Evolutionary conservation across 2,329 filamentous ascomycete species (phyloP).

Genomic region (Paecilomyces niveus): DNA sequence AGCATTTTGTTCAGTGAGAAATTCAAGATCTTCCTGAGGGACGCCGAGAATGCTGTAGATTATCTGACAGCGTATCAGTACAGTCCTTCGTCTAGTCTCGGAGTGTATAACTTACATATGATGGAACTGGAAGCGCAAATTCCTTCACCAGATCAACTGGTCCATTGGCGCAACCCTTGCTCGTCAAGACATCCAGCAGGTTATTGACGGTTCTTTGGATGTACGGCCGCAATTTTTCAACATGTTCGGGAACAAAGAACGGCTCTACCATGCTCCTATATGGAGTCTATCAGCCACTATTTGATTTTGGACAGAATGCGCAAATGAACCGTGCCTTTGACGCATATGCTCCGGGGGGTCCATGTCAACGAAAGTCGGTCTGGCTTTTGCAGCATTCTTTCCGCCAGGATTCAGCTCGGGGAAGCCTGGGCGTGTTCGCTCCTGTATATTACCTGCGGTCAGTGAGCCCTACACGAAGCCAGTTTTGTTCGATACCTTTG

Average conservation of each 20-base stretch:
- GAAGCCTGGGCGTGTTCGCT: constrained; percentile 38
- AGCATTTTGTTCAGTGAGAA: constrained; percentile 41
- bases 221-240: constrained; percentile 37
- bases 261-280: constrained; percentile 40
- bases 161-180: constrained; percentile 27
- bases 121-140: constrained; percentile 43
- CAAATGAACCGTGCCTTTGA: constrained; percentile 27
- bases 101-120: constrained; percentile 28
- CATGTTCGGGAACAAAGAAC: constrained; percentile 34
- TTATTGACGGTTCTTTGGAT: constrained; percentile 41
- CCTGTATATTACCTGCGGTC: constrained; percentile 12
- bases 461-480: not conserved
- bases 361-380: constrained; percentile 48
- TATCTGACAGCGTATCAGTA: constrained; percentile 22
- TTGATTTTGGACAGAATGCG: not conserved
- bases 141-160: constrained; percentile 42
- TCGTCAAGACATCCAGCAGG: constrained; percentile 34
- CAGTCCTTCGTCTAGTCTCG: not conserved
- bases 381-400: constrained; percentile 42
- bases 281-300: not conserved
- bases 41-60: constrained; percentile 47
- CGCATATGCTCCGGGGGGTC: constrained; percentile 43
- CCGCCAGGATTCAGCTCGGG: constrained; percentile 43
- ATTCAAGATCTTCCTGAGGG: constrained; percentile 41
- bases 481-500: constrained; percentile 29